phyloP scores from a whole-genome alignment of 257 asterid species.

The Solanum stenotomum region DNA sequence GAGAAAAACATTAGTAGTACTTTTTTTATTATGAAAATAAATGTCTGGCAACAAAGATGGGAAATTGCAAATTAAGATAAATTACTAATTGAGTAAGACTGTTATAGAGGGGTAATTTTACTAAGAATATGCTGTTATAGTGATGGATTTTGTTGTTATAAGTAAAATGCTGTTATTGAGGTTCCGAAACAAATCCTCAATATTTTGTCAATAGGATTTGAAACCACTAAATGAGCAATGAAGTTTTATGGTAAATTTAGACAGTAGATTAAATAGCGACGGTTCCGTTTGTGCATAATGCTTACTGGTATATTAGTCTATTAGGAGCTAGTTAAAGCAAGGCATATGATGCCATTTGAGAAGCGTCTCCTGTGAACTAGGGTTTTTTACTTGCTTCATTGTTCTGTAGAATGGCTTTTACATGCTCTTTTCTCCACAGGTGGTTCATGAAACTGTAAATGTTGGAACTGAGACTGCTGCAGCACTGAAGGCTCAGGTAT shows the following conservation, averaged over 20 bases:
- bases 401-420: constrained; percentile 7
- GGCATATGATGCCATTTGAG: not conserved
- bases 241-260: not conserved
- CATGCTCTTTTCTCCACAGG: constrained; percentile 37
- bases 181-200: not conserved
- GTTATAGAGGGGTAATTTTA: not conserved
- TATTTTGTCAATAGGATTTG: not conserved
- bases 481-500: constrained; percentile 95
- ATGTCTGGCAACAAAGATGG: not conserved
- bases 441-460: constrained; percentile 77
- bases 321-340: not conserved
- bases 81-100: not conserved
- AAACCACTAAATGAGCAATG: not conserved
- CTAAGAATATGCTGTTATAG: not conserved
- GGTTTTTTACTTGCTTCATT: not conserved
- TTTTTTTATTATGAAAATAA: not conserved
- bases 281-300: not conserved
- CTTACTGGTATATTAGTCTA: not conserved
- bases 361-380: constrained; percentile 17
- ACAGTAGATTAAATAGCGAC: not conserved
- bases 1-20: not conserved
- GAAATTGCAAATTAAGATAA: not conserved
- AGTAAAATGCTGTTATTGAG: not conserved
- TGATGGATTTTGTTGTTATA: not conserved
- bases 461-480: constrained; percentile 98